Conservation (phyloP, 2,329 filamentous ascomycete species). For the Trichoderma cornu-damae region DNA sequence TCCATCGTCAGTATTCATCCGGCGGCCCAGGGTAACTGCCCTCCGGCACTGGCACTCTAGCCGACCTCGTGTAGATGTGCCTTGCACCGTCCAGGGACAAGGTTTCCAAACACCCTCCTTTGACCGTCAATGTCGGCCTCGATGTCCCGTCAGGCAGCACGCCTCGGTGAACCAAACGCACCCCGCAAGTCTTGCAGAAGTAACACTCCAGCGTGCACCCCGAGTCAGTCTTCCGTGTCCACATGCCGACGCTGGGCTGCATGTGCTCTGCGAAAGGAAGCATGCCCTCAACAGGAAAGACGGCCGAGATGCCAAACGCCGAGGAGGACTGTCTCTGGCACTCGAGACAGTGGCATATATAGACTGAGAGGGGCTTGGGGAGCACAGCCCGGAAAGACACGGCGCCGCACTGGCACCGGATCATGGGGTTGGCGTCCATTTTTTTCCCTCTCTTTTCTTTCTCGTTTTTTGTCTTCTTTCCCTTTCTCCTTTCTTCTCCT, state of each 20-base stretch:
- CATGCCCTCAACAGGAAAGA: conserved; percentile 38
- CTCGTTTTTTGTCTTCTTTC: too few relatives aligned
- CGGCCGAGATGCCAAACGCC: conserved; percentile 43
- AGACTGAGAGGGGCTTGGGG: conserved; percentile 34
- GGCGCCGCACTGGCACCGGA: conserved; percentile 39
- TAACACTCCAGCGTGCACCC: conserved; percentile 42
- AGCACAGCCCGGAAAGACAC: conserved; percentile 35
- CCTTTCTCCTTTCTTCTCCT: too few relatives aligned
- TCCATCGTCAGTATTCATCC: neutral
- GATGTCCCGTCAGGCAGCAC: conserved; percentile 35
- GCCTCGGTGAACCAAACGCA: conserved; percentile 44
- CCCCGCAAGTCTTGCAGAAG: conserved; percentile 41
- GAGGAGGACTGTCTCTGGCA: conserved; percentile 43
- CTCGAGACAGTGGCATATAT: conserved; percentile 44
- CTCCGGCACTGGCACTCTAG: conserved; percentile 41
- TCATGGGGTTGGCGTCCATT: conserved; percentile 21
- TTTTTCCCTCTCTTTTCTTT: too few relatives aligned
- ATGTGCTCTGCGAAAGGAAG: conserved; percentile 37
- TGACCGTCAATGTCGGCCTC: conserved; percentile 38
- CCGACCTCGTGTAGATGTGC: conserved; percentile 44
- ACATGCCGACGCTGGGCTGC: conserved; percentile 32
- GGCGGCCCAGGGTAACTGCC: conserved; percentile 28
- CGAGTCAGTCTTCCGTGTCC: conserved; percentile 36
- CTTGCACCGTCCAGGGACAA: conserved; percentile 36
- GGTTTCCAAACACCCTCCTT: conserved; percentile 42